Base-by-base conservation (phyloP, 495 filamentous ascomycete genomes). In the Eremomyces bilateralis region DNA sequence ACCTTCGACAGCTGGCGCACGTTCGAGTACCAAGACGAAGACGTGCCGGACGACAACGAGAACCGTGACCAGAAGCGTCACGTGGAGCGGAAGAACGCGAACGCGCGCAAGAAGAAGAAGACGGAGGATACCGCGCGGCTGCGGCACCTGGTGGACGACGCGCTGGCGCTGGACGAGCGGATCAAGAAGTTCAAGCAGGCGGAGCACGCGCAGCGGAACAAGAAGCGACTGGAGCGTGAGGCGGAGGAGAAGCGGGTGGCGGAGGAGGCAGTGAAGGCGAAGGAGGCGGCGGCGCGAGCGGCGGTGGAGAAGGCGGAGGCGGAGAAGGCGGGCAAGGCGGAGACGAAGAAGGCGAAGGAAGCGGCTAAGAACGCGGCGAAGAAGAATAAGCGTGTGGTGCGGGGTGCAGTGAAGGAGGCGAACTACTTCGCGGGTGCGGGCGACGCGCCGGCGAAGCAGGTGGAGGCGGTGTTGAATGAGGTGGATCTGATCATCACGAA, bases 31-130 rank as follows among this genome's bases (percentile, higher is more conserved):
- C 78, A 85, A 25, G 90, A 97, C 49, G 88, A 95, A 63, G 88
- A 97, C 48, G 84, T 97, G 13, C 88, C 88, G 25, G 88, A 97
- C 51, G 88, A 97, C 66, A 88, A 80, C 59, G 88, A 94, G 63
- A 90, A 82, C 67, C 80, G 88, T 54, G 81, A 95, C 61, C 88
- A 97, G 67, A 94, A 92, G 67, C 80, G 88, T 31, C 83, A 94
- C 60, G 69, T 82, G 39, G 90, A 97, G 65, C 74, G 81, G 47
- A 97, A 97, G 71, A 97, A 97, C 60, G 71, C 80, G 62, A 92
- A 92, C 52, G 76, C 81, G 24, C 80, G 88, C 53, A 81, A 84
- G 56, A 95, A 95, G 80, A 88, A 80, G 68, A 97, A 97, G 83
- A 79, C 73, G 15, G 88, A 97, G 68, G 88, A 97, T 56, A 90